These are phyloP conservation scores for Kalaharituber pfeilii DNA, from an alignment of 2,329 filamentous ascomycete species.

Conservation along the genomic window DNA sequence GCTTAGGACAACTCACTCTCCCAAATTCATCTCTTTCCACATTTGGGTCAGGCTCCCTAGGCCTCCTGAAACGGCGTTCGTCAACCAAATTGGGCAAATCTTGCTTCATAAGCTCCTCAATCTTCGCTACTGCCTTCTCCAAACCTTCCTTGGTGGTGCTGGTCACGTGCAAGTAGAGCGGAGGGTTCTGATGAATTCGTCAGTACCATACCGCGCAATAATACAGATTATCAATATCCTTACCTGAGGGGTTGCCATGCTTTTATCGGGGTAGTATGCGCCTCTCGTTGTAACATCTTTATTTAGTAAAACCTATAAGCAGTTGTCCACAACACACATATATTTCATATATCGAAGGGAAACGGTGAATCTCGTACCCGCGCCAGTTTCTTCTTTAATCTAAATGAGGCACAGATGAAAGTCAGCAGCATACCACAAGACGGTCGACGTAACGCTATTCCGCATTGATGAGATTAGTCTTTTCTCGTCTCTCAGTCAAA, in stretches of 20 bases:
- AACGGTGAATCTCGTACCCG: conserved; percentile 64
- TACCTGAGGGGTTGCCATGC: conserved; percentile 85
- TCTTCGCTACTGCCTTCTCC: conserved; percentile 69
- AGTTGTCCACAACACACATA: conserved; percentile 37
- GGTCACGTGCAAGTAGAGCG: conserved; percentile 86
- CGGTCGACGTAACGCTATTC: conserved; percentile 16
- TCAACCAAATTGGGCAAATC: conserved; percentile 91
- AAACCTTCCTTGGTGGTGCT: conserved; percentile 85
- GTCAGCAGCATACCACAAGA: conserved; percentile 52
- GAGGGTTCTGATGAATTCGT: conserved; percentile 50
- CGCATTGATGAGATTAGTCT: conserved; percentile 14
- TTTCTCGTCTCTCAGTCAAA: conserved; percentile 4
- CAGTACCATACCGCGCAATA: conserved; percentile 4
- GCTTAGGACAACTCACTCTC: conserved; percentile 40
- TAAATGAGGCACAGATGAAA: conserved; percentile 66
- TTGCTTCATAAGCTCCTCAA: conserved; percentile 89
- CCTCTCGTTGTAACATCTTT: conserved; percentile 98
- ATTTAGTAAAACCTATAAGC: conserved; percentile 38
- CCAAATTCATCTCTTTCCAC: conserved; percentile 84
- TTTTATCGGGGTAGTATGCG: conserved; percentile 93
- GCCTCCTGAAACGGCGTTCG: conserved; percentile 70
- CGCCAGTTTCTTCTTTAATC: conserved; percentile 99
- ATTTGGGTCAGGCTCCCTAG: conserved; percentile 51
- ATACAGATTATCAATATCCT: conserved; percentile 27
- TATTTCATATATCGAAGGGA: conserved; percentile 32